Evolutionary conservation across 179 eudicot species (phyloP), one percentile per base, ranked within the genome.

Genomic region (Beta lomatogona): DNA sequence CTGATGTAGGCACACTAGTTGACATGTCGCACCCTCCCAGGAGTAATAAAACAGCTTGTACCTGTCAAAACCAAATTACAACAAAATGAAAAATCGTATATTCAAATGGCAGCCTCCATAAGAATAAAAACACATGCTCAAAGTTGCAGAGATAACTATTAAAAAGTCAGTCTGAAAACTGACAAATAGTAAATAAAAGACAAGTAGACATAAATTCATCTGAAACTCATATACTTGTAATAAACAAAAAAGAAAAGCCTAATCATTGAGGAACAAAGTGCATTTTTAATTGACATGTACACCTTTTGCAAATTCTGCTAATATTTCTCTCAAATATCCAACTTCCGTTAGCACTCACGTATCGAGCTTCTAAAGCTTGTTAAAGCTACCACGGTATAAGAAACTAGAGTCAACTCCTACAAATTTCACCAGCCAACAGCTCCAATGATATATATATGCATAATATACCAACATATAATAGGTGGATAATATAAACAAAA

Each of bases 11-110:
- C 67, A 89, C 84, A 50, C 61, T 86, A 53, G 81, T 75, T 58
- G 91, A 83, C n/a, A 83, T 61, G 36, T 89, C 89, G 52, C 79
- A 80, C 57, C 89, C 87, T 81, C 89, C 91, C 86, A 89, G 82
- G 28, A 89, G 88, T 70, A 87, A 82, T 61, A 89, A 75, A 65
- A 89, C 85, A 22, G 91, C 91, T 80, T 89, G 91, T 72, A 87
- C 91, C 91, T 89, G 75, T 31, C 72, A 65, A 76, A 74, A 60
- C 67, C 68, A 71, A 15, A 71, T 60, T 10, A 67, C 36, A 79
- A 66, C 60, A 76, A 59, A 77, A 46, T 70, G 12, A 52, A 36
- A 50, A 73, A 28, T 71, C 57, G 50, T 2, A 21, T 48, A 6
- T 48, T 48, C 53, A 48, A 48, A 48, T 45, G 45, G 48, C 4